Conservation (phyloP, 169 alveolate species). For the Eimeria acervulina region DNA sequence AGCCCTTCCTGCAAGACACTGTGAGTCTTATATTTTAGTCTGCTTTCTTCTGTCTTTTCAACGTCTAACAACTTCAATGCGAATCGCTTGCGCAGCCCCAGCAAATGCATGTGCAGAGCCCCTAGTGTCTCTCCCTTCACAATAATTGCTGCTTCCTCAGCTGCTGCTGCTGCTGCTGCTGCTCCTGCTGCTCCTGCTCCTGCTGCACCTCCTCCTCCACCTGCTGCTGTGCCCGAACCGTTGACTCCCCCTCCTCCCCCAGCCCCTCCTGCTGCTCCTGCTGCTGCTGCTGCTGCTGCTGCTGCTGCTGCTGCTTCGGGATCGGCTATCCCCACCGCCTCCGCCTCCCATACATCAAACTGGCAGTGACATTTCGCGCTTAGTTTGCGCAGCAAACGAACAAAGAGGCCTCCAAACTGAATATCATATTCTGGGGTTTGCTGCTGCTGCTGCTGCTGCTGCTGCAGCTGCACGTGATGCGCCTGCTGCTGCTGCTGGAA, state of each 20-base stretch:
- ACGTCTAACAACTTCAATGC: constrained; percentile 87
- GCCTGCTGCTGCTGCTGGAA: too few species aligned
- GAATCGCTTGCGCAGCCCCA: constrained; percentile 66
- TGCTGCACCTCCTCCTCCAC: constrained; percentile 66
- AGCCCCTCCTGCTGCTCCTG: too few species aligned
- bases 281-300: constrained; percentile 7
- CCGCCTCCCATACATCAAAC: constrained; percentile 85
- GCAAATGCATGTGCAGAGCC: constrained; percentile 35
- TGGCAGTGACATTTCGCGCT: constrained; percentile 84
- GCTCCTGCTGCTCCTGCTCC: background rate
- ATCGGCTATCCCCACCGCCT: constrained; percentile 75
- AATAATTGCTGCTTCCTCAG: constrained; percentile 33
- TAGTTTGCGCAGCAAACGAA: constrained; percentile 67
- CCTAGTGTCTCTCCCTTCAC: constrained; percentile 9
- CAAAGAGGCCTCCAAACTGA: constrained; percentile 74
- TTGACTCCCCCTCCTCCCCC: background rate
- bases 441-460: too few species aligned
- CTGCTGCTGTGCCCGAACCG: constrained; percentile 13
- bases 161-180: background rate
- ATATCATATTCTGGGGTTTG: constrained; percentile 31
- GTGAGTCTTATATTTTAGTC: constrained; percentile 86
- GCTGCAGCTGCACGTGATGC: too few species aligned
- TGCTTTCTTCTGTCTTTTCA: constrained; percentile 80
- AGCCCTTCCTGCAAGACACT: constrained; percentile 86
- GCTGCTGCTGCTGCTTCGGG: background rate